phyloP scores from a whole-genome alignment of 164 flowering plant genomes.

The Magnolia sinica region DNA sequence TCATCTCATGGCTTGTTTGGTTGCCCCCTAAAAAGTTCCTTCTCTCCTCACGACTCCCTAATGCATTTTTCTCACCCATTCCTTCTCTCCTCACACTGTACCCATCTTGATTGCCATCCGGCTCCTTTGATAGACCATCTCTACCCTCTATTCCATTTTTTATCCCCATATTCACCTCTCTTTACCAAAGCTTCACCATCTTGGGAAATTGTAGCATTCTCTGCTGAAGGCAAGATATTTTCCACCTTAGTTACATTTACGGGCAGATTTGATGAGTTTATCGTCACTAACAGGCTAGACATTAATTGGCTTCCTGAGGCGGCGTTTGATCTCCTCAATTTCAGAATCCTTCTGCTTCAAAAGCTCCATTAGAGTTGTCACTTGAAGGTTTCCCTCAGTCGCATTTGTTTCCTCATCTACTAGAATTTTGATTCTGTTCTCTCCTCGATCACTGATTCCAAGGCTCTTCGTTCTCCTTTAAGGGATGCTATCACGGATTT shows the following conservation, averaged over 20 bases:
- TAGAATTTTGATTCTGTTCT: constrained; percentile 42
- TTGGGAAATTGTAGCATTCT: background rate
- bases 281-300: constrained; percentile 32
- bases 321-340: constrained; percentile 43
- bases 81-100: constrained; percentile 6
- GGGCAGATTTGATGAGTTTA: constrained; percentile 29
- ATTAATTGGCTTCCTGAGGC: constrained; percentile 18
- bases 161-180: constrained; percentile 2
- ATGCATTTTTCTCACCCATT: constrained; percentile 3
- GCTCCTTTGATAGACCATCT: background rate
- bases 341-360: constrained; percentile 56
- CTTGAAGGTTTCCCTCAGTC: constrained; percentile 21
- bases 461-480: constrained; percentile 42
- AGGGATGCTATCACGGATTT: constrained; percentile 52
- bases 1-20: too few relatives aligned
- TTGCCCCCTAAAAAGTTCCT: too few relatives aligned
- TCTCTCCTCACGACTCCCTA: constrained; percentile 3
- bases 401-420: constrained; percentile 20
- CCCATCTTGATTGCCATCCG: background rate
- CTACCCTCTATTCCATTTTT: background rate
- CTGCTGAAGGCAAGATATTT: background rate
- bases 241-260: constrained; percentile 17
- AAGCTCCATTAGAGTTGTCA: constrained; percentile 26
- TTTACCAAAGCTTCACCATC: background rate
- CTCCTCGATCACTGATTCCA: constrained; percentile 48